Evolutionary conservation across 192 early-diverging fungal species (phyloP).

Genomic region (Coemansia sp.): DNA sequence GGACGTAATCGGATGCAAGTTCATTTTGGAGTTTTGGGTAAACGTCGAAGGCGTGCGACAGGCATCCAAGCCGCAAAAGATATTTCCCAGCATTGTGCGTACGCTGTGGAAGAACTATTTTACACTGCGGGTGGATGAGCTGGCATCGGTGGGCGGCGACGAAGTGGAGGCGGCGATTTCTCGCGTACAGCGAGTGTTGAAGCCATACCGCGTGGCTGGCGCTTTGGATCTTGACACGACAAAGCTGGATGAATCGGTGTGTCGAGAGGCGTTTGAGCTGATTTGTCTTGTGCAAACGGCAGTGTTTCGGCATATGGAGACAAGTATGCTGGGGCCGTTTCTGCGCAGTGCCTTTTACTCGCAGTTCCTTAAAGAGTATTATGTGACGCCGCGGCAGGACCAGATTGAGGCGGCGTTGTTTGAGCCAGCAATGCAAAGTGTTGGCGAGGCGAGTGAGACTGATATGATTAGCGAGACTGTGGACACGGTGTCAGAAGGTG

Average conservation of each 20-base stretch:
- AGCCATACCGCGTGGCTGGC: constrained; percentile 15
- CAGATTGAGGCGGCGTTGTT: constrained; percentile 36
- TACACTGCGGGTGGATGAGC: constrained; percentile 45
- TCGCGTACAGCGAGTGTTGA: constrained; percentile 40
- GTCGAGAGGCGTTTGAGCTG: constrained; percentile 36
- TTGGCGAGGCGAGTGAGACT: not conserved
- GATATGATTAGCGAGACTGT: no score
- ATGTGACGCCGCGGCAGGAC: constrained; percentile 42
- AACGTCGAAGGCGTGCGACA: constrained; percentile 65
- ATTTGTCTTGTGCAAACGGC: constrained; percentile 58
- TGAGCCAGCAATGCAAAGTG: constrained; percentile 4
- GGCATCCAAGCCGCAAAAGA: not conserved
- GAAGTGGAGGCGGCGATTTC: constrained; percentile 31
- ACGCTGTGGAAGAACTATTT: constrained; percentile 58
- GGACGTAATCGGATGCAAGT: constrained; percentile 65
- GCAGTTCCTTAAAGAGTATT: constrained; percentile 60
- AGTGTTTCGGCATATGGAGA: constrained; percentile 65
- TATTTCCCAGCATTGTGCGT: constrained; percentile 36
- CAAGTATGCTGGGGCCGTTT: constrained; percentile 62
- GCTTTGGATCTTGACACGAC: constrained; percentile 24
- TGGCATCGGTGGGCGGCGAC: constrained; percentile 15
- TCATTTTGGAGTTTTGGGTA: constrained; percentile 74
- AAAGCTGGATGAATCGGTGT: constrained; percentile 14
- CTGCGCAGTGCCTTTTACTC: constrained; percentile 63
- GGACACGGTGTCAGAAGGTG: not conserved